Evolutionary conservation across 345 rosid species (phyloP), one percentile per base, ranked within the genome.

Genomic region (Salix dunnii): DNA sequence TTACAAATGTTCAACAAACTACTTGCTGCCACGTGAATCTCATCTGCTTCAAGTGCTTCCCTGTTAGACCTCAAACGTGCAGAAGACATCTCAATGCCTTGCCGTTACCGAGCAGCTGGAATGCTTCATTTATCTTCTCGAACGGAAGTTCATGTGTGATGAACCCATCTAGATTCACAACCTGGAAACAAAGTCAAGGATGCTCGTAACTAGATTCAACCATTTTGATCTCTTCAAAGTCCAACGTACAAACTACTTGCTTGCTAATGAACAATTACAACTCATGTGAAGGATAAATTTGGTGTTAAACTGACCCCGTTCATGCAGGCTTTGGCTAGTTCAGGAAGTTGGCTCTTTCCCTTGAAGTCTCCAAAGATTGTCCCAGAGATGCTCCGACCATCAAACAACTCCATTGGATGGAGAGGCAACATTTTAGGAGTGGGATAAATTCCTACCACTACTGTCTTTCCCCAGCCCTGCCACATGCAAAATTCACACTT

Each of bases 351-450:
- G 25, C 80, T 74, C 64, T 80, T 86, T n/a, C 85, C 86, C 76
- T 71, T 80, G 74, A 79, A 70, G 46, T 67, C 77, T 2, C 85
- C 85, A 23, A 84, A 84, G 65, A 70, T 9, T 2, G 84, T 79
- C 9, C 77, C 87, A 11, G 20, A 62, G 70, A 80, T 76, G 77
- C 58, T 76, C 25, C 83, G 40, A 5, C 80, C 89, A 18, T 63
- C 78, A 55, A 87, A 87, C 72, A 87, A 48, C 71, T 87, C 89
- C 87, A 84, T 84, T 12, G 87, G 89, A 75, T 85, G 89, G 49
- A 80, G 31, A 17, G 80, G 80, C 35, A 80, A 5, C 16, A 68
- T 9, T 35, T 43, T 12, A 0, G 83, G 79, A 58, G 30, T 67
- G 16, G 80, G 38, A 76, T 80, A 72, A 9, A 80, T 68, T 21